Evolutionary conservation across 2,329 filamentous ascomycete species (phyloP).

Genomic region (Thermothelomyces thermophilus): DNA sequence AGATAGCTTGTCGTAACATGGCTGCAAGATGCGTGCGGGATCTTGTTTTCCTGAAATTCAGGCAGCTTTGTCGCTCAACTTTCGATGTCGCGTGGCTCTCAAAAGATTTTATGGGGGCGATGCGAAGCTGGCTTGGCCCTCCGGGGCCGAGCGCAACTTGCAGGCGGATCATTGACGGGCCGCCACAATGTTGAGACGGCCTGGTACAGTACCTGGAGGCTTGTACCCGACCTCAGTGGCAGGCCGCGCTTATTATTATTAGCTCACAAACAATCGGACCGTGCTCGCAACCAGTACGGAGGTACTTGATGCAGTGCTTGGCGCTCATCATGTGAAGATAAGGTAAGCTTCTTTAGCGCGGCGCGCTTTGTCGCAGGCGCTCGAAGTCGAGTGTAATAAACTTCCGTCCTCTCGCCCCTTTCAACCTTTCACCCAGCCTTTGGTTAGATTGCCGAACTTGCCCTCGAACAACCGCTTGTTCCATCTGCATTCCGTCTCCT

Average conservation of each 20-base stretch:
- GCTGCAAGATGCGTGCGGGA: constrained; percentile 12
- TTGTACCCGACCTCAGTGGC: too few relatives aligned
- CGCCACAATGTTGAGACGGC: constrained; percentile 7
- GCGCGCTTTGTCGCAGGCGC: not conserved
- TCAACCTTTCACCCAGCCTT: too few relatives aligned
- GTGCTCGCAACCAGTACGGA: too few relatives aligned
- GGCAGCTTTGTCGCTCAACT: not conserved
- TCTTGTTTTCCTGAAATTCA: not conserved
- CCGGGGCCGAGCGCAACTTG: constrained; percentile 3
- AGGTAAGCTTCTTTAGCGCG: too few relatives aligned
- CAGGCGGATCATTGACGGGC: constrained; percentile 20
- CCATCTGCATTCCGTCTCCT: too few relatives aligned
- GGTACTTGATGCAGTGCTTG: not conserved
- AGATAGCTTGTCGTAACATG: constrained; percentile 43
- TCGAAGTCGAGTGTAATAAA: not conserved
- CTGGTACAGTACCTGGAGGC: too few relatives aligned
- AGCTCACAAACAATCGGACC: not conserved
- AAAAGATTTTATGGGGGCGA: constrained; percentile 21
- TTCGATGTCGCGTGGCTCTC: constrained; percentile 12
- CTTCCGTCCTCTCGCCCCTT: not conserved
- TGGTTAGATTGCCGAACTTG: too few relatives aligned
- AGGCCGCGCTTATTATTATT: too few relatives aligned
- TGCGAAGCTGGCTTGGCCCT: constrained; percentile 2
- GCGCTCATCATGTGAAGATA: not conserved
- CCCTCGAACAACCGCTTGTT: too few relatives aligned